phyloP scores from a whole-genome alignment of 208 protist genomes.

The Acanthamoeba culbertsoni region DNA sequence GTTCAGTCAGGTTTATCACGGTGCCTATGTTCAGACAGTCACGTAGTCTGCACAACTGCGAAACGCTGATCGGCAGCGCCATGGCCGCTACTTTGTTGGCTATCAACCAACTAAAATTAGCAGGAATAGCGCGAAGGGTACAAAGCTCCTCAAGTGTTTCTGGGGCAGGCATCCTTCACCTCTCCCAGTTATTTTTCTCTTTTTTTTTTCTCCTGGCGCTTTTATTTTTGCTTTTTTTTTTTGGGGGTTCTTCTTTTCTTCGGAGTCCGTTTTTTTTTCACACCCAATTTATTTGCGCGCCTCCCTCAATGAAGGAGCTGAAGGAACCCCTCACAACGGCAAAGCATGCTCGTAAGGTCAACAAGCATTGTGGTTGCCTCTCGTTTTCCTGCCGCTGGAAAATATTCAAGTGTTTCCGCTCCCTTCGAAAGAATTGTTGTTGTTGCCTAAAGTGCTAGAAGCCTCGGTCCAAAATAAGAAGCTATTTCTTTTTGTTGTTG shows the following conservation, averaged over 20 bases:
- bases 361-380: neutral
- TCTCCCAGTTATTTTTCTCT: too few species aligned
- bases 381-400: conserved; percentile 1
- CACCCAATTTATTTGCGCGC: too few species aligned
- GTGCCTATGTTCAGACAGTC: neutral
- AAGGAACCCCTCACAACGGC: neutral
- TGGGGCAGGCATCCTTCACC: neutral
- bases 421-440: conserved; percentile 4
- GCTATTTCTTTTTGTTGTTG: neutral
- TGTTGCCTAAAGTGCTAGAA: neutral
- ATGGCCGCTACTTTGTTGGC: neutral
- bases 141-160: neutral
- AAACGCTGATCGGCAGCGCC: neutral
- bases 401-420: neutral
- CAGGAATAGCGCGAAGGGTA: neutral
- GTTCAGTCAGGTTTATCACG: neutral
- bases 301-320: conserved; percentile 1
- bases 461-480: too few species aligned
- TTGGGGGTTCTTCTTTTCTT: too few species aligned
- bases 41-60: neutral
- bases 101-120: neutral
- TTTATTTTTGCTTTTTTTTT: too few species aligned
- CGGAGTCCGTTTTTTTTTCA: too few species aligned
- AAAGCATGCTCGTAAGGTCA: neutral
- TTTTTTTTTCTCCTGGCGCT: too few species aligned